Conservation (phyloP, 2,329 filamentous ascomycete species). For the Nigrograna mackinnonii region DNA sequence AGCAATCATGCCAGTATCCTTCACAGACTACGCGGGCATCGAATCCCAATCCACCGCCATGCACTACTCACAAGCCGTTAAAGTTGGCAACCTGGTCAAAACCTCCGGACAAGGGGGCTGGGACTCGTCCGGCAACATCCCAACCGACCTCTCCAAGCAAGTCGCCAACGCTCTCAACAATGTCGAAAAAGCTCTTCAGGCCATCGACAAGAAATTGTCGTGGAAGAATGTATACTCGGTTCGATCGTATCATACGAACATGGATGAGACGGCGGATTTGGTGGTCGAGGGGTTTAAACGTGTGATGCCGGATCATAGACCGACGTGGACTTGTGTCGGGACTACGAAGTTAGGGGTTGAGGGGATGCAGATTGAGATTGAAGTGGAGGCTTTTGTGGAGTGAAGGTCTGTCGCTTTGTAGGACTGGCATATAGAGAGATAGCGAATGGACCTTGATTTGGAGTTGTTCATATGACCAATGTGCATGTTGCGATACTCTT, state of each 20-base stretch:
- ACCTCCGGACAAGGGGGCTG: constrained; percentile 4
- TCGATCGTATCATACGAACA: constrained; percentile 2
- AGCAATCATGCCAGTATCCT: too few species aligned
- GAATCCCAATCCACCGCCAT: background rate
- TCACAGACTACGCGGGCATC: constrained; percentile 1
- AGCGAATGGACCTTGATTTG: too few species aligned
- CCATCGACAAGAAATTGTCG: background rate
- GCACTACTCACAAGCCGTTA: constrained; percentile 7
- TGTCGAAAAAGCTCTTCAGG: constrained; percentile 1
- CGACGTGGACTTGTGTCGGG: constrained; percentile 3
- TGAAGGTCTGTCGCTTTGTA: too few species aligned
- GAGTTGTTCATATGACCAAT: constrained; percentile 4
- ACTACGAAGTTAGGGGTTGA: constrained; percentile 1
- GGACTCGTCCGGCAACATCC: background rate
- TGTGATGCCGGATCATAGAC: background rate
- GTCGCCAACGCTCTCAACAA: constrained; percentile 3
- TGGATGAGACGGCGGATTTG: background rate
- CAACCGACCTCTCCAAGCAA: background rate
- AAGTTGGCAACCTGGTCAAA: background rate
- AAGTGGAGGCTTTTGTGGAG: constrained; percentile 4
- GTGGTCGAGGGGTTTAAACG: constrained; percentile 1
- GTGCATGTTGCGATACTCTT: constrained; percentile 3
- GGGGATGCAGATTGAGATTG: constrained; percentile 7
- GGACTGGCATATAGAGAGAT: too few species aligned
- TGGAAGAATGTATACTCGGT: constrained; percentile 2